A percentile compares a stretch with the other conserved stretches of the same genome.
Evolutionary conservation across 2,329 filamentous ascomycete genomes (phyloP).

Genomic region (Colletotrichum salicis): DNA sequence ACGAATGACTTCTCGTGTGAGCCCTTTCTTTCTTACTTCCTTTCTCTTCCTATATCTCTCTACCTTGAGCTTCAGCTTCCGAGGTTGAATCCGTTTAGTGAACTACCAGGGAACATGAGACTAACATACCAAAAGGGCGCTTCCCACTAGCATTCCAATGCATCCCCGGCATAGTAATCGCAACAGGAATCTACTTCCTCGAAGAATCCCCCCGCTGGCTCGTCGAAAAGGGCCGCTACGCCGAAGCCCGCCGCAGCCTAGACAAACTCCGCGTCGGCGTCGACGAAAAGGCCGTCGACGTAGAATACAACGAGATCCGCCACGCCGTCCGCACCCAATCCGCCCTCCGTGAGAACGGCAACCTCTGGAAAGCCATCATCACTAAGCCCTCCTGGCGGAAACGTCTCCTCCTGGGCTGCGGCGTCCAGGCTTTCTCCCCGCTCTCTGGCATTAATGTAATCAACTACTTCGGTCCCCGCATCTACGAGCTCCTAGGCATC

Average conservation of each 20-base stretch:
- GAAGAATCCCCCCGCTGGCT: slow-evolving; percentile 41
- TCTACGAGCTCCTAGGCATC: slow-evolving; percentile 57
- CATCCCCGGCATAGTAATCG: slow-evolving; percentile 39
- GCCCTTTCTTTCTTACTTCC: slow-evolving; percentile 37
- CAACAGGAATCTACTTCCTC: slow-evolving; percentile 41
- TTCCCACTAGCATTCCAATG: slow-evolving; percentile 47
- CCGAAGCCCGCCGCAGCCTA: slow-evolving; percentile 47
- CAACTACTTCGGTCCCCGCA: slow-evolving; percentile 48
- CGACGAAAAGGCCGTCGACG: slow-evolving; percentile 48
- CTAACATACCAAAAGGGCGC: slow-evolving; percentile 39
- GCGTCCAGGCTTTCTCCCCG: slow-evolving; percentile 60
- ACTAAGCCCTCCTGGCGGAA: slow-evolving; percentile 56
- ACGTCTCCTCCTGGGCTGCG: slow-evolving; percentile 57
- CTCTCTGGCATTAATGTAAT: slow-evolving; percentile 52
- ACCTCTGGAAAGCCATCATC: slow-evolving; percentile 53
- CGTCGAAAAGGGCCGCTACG: slow-evolving; percentile 49
- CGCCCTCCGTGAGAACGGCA: slow-evolving; percentile 46
- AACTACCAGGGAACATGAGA: not conserved
- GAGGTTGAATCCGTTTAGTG: not conserved
- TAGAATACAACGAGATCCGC: slow-evolving; percentile 53
- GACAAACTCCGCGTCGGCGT: slow-evolving; percentile 45
- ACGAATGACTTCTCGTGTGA: slow-evolving; percentile 43
- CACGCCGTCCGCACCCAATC: slow-evolving; percentile 44
- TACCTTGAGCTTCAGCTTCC: not conserved
- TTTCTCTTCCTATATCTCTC: no score